Base-by-base conservation (phyloP, 2,329 filamentous ascomycete species). In the Raffaelea albimanens region DNA sequence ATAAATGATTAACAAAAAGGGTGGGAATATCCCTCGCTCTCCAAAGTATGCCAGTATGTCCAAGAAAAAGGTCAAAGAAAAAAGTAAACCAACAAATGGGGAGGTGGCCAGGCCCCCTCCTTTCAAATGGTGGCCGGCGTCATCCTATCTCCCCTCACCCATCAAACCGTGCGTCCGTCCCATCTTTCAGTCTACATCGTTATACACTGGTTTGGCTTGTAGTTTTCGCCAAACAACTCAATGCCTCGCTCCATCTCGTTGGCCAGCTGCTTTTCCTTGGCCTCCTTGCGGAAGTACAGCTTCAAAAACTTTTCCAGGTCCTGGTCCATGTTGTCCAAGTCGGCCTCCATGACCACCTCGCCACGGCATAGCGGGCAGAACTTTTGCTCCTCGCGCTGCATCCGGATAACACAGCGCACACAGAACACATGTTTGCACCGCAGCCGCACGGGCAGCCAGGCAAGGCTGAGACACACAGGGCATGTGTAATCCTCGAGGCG, bases 401-500 rank as follows among this genome's bases (percentile, higher is more conserved):
- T 79, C 56, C 86, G 80, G 52, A 94, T 81, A 43, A 91, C 73
- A 60, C 88, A 95, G 3, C 85, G 75, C 48, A 93, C 91, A 66
- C 88, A 95, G 59, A 91, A 90, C 14, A 90, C 68, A 55, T 93
- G 87, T 23, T 75, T 68, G 62, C 88, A 95, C 14, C 75, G 73
- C 31, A 94, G 70, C 21, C 82, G 78, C n/a, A 95, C 78, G 0
- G 88, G 88, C 56, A 86, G 79, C 71, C 85, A 93, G n/a, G 83
- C 80, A 49, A 95, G 79, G 40, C 76, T 77, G 56, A 83, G 82
- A 65, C 88, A 93, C 50, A 93, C 80, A 2, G 87, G 87, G 57
- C 87, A 94, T 9, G 82, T 71, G 64, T 89, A 91, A 64, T 94
- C 88, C 58, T 88, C 82, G n/a, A 93, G 65, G 57, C 89, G 86